A percentile compares a stretch with the other conserved stretches of the same genome.
Conservation (phyloP, 176 grass and related monocot species). For the Lolium rigidum region DNA sequence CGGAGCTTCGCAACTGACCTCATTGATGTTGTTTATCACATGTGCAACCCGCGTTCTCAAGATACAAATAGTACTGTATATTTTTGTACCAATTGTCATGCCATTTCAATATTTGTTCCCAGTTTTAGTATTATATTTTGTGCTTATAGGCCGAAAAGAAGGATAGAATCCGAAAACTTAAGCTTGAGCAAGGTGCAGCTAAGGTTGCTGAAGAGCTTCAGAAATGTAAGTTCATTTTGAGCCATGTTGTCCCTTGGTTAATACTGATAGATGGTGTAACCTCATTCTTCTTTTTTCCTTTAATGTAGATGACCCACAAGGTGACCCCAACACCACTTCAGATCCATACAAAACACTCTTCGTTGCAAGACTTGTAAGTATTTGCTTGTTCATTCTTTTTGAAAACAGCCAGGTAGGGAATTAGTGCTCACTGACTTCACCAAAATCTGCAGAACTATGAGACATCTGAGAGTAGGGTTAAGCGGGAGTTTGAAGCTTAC, state of each 20-base stretch:
- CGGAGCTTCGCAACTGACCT: not conserved
- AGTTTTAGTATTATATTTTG: constrained; percentile 19
- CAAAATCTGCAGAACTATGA: constrained; percentile 63
- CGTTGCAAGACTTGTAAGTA: constrained; percentile 72
- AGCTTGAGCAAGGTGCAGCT: constrained; percentile 74
- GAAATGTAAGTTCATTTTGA: constrained; percentile 59
- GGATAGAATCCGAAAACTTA: constrained; percentile 59
- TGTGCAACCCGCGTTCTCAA: not conserved
- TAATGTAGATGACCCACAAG: constrained; percentile 67
- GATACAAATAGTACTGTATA: not conserved
- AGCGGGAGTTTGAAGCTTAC: constrained; percentile 85
- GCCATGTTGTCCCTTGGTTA: not conserved
- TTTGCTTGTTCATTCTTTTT: constrained; percentile 13
- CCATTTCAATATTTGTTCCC: not conserved
- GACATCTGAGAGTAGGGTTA: constrained; percentile 66
- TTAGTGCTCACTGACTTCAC: constrained; percentile 24
- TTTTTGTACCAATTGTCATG: not conserved
- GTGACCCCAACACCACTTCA: constrained; percentile 67
- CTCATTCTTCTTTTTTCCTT: constrained; percentile 13
- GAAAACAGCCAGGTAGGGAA: not conserved
- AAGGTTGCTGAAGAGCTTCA: constrained; percentile 71
- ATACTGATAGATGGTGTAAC: constrained; percentile 16
- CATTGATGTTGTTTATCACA: not conserved
- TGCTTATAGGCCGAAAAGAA: constrained; percentile 66
- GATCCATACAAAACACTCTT: constrained; percentile 90